Evolutionary conservation across 2,329 filamentous ascomycete genomes (phyloP).

Genomic region (Paramyrothecium roridum): DNA sequence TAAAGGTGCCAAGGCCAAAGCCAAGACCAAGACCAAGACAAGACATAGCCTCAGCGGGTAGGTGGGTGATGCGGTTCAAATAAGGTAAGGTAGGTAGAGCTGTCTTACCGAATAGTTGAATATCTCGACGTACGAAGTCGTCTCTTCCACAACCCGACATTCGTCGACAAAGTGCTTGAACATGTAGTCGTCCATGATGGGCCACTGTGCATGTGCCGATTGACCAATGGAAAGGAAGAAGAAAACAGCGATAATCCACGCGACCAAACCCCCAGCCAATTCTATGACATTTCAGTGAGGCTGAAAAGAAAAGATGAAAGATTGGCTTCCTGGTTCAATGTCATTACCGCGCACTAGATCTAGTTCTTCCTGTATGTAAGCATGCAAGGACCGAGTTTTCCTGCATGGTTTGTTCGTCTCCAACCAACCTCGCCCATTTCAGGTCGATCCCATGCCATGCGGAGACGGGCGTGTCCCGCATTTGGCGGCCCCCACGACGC

Average conservation of each 20-base stretch:
- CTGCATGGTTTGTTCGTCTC: not conserved
- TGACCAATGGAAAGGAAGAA: not conserved
- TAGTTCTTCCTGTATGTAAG: too few relatives aligned
- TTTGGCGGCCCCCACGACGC: not conserved
- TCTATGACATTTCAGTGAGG: too few relatives aligned
- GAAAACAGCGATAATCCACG: not conserved
- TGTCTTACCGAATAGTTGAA: conserved; percentile 54
- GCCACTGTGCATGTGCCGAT: not conserved
- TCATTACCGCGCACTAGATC: too few relatives aligned
- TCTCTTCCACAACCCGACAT: conserved; percentile 47
- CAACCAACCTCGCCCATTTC: not conserved
- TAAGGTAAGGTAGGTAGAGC: too few relatives aligned
- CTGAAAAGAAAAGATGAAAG: too few relatives aligned
- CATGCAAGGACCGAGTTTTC: too few relatives aligned
- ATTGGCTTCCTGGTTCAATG: too few relatives aligned
- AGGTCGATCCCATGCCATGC: not conserved
- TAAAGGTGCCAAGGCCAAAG: too few relatives aligned
- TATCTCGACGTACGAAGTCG: conserved; percentile 54
- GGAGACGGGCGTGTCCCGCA: not conserved
- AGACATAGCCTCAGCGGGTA: too few relatives aligned
- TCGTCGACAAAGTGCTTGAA: conserved; percentile 45
- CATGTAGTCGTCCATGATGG: conserved; percentile 56
- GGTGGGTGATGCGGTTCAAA: too few relatives aligned
- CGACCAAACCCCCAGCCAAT: too few relatives aligned
- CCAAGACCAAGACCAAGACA: too few relatives aligned